phyloP scores from a whole-genome alignment of 2,329 filamentous ascomycete genomes.

The Penicillium glabrum region DNA sequence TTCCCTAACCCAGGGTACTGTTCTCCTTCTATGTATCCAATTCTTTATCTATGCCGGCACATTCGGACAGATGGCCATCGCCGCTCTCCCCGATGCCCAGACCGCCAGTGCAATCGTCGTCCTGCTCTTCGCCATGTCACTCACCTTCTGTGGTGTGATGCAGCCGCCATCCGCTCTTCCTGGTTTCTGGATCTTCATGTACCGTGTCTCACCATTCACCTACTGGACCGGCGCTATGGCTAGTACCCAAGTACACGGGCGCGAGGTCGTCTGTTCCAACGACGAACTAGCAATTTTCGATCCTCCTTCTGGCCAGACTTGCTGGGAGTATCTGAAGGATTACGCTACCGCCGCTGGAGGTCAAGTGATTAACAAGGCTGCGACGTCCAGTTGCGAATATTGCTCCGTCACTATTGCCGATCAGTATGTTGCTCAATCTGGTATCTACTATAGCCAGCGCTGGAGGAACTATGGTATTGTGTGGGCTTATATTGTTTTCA shows the following conservation, averaged over 20 bases:
- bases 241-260: conserved; percentile 67
- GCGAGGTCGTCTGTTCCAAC: conserved; percentile 61
- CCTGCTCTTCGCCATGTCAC: conserved; percentile 76
- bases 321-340: conserved; percentile 56
- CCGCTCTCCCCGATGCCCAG: conserved; percentile 71
- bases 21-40: conserved; percentile 72
- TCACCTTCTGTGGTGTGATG: conserved; percentile 73
- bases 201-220: conserved; percentile 60
- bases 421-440: conserved; percentile 42
- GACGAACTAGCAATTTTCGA: conserved; percentile 69
- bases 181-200: conserved; percentile 66
- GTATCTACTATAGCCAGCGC: conserved; percentile 55
- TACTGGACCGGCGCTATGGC: conserved; percentile 62
- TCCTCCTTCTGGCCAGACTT: conserved; percentile 59
- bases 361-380: conserved; percentile 51
- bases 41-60: conserved; percentile 81
- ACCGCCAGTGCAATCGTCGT: conserved; percentile 73
- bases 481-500: conserved; percentile 60
- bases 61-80: conserved; percentile 76
- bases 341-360: conserved; percentile 56
- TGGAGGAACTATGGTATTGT: conserved; percentile 70
- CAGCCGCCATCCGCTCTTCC: conserved; percentile 63
- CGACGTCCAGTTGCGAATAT: conserved; percentile 55
- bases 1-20: conserved; percentile 68
- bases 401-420: conserved; percentile 36